These are phyloP conservation scores for Trichoderma hamatum DNA, from an alignment of 2,329 filamentous ascomycete genomes.

Conservation along the genomic window DNA sequence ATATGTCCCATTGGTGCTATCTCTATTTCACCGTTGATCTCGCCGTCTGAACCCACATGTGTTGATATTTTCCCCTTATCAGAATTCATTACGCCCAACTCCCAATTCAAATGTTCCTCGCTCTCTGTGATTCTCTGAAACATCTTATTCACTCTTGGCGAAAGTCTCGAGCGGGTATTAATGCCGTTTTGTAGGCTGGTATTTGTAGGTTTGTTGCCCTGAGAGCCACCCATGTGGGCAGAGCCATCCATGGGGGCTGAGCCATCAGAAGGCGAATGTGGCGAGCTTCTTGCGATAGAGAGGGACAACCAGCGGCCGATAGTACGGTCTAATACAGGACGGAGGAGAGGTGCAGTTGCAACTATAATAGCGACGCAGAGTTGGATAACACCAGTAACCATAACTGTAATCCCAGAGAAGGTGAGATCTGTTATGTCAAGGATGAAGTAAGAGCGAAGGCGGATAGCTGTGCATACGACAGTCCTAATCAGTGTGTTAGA, in stretches of 20 bases:
- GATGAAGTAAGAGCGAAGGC: conserved; percentile 29
- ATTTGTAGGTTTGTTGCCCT: background rate
- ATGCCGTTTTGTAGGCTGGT: background rate
- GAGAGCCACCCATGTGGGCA: background rate
- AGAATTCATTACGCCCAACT: conserved; percentile 29
- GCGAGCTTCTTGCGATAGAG: background rate
- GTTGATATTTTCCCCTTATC: conserved; percentile 29
- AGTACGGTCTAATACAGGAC: conserved; percentile 31
- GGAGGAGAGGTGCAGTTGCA: conserved; percentile 29
- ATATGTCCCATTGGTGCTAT: background rate
- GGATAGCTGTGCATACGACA: conserved; percentile 28
- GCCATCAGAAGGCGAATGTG: background rate
- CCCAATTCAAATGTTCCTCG: conserved; percentile 31
- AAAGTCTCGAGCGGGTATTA: conserved; percentile 1
- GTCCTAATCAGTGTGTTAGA: conserved; percentile 22
- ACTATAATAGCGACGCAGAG: conserved; percentile 31
- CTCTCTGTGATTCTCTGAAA: conserved; percentile 31
- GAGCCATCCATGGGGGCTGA: too few relatives aligned
- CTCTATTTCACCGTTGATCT: background rate
- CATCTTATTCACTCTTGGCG: background rate
- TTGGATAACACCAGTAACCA: conserved; percentile 28
- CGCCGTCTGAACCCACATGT: background rate
- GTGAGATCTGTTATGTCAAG: conserved; percentile 30
- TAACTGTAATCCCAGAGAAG: conserved; percentile 26
- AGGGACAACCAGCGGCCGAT: conserved; percentile 20